Conservation (phyloP, 2,329 filamentous ascomycete genomes). For the Calonectria hawksworthii region DNA sequence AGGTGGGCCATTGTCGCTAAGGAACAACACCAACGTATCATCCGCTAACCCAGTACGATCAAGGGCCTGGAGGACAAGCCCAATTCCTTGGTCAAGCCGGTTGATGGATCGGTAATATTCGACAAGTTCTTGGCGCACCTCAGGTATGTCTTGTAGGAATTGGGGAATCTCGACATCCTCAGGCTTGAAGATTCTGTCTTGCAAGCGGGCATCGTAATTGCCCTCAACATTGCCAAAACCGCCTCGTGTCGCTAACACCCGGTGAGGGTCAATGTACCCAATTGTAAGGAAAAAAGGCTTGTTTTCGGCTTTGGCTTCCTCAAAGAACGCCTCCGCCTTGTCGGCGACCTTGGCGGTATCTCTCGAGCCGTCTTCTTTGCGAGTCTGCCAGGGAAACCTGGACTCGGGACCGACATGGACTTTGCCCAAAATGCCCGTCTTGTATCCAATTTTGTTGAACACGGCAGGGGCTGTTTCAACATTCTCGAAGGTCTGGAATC, state of each 20-base stretch:
- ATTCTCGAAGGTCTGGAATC: constrained; percentile 61
- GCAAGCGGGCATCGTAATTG: constrained; percentile 42
- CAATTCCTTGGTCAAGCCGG: constrained; percentile 58
- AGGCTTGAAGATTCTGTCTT: constrained; percentile 42
- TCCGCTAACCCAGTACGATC: constrained; percentile 48
- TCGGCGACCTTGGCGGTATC: constrained; percentile 59
- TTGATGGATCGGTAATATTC: constrained; percentile 59
- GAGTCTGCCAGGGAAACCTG: constrained; percentile 53
- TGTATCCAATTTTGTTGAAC: constrained; percentile 56
- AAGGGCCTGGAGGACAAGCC: constrained; percentile 54
- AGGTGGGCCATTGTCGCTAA: constrained; percentile 63
- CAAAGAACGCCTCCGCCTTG: constrained; percentile 55
- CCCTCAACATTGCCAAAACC: constrained; percentile 60
- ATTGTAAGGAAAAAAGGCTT: constrained; percentile 61
- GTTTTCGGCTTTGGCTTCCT: constrained; percentile 45
- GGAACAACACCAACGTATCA: constrained; percentile 59
- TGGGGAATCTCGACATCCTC: constrained; percentile 56
- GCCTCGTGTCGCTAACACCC: constrained; percentile 53
- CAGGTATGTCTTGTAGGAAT: constrained; percentile 57
- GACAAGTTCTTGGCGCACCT: constrained; percentile 57
- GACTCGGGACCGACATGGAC: constrained; percentile 59
- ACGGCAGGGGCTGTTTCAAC: constrained; percentile 57
- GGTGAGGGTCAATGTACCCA: constrained; percentile 62
- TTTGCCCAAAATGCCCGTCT: constrained; percentile 63
- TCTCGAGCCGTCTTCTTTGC: constrained; percentile 57